These are phyloP conservation scores for Cystobasidium ongulense DNA, from an alignment of 768 basidiomycete species.

Conservation along the genomic window DNA sequence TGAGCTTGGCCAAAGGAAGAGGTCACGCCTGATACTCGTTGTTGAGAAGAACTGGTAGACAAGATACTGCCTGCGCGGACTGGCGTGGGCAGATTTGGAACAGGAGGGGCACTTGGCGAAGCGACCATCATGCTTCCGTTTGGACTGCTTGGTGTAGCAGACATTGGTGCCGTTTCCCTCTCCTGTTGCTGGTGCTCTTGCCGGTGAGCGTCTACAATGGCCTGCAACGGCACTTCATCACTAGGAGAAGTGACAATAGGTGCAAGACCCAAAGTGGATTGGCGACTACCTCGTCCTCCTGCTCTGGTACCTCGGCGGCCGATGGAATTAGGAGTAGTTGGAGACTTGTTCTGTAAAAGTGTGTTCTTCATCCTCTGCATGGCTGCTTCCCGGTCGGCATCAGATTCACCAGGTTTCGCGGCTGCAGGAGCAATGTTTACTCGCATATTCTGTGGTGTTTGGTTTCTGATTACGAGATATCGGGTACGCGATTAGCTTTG, in stretches of 20 bases:
- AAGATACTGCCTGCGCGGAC: constrained; percentile 36
- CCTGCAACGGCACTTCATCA: constrained; percentile 9
- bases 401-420: constrained; percentile 44
- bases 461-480: constrained; percentile 1
- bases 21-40: constrained; percentile 29
- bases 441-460: constrained; percentile 29
- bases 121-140: not conserved
- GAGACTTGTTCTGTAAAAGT: constrained; percentile 41
- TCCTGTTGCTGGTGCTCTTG: constrained; percentile 12
- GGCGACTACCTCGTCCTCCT: constrained; percentile 45
- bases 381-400: constrained; percentile 45
- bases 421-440: constrained; percentile 44
- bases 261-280: constrained; percentile 43
- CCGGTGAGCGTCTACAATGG: constrained; percentile 5
- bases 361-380: constrained; percentile 45
- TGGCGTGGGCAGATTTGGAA: not conserved
- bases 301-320: constrained; percentile 44
- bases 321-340: constrained; percentile 39
- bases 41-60: constrained; percentile 32
- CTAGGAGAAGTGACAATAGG: not conserved
- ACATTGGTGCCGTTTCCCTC: not conserved
- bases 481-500: too few relatives aligned
- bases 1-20: constrained; percentile 32
- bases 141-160: not conserved
- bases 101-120: not conserved